Base-by-base conservation (phyloP, 1,139 yeast species). In the Suhomyces wounanorum region DNA sequence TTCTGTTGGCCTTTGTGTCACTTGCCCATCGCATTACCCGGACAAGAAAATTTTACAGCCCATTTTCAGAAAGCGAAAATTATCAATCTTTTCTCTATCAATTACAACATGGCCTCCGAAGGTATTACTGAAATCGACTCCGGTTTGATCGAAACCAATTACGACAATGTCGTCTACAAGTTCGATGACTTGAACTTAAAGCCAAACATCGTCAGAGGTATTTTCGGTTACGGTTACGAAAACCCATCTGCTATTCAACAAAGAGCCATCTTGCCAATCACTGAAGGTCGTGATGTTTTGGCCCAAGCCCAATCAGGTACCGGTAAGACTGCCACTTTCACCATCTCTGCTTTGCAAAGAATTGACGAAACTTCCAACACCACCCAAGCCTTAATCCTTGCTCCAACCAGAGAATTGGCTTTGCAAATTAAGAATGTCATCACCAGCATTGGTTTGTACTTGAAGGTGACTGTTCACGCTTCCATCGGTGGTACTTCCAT, bases 291-390 rank as follows among this genome's bases (percentile, higher is more conserved):
- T 77, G 99, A 94, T 75, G 97, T 92, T 53, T 84, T 94, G 68
- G 99, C 98, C 62, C 99, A 94, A 79, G 97, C 98, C 63, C 99
- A 94, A 83, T 92, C 98, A 51, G 99, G 99, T 86, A 94, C 99
- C 61, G 99, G 99, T 86, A 94, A 94, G 82, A 94, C 99, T 58
- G 99, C 98, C 69, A 94, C 99, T 62, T 94, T 94, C 85, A 87
- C 98, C 73, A 92, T 94, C 67, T 88, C 97, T 66, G 94, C 96
- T 66, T 83, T 94, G 74, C 97, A 92, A 82, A 89, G 91, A 83
- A 87, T 91, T 64, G 96, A 90, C 73, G 84, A 79, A 68, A 79
- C 71, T 69, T 81, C 82, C 69, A 84, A 85, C 77, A 74, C 86
- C 69, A 90, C 95, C 65, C 96, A 89, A 81, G 97, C 97, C 65